Percentiles rank a stretch among this genome's conserved stretches.
These are phyloP conservation scores for Plasmodium gallinaceum DNA, from an alignment of 169 alveolate genomes.

Conservation along the genomic window DNA sequence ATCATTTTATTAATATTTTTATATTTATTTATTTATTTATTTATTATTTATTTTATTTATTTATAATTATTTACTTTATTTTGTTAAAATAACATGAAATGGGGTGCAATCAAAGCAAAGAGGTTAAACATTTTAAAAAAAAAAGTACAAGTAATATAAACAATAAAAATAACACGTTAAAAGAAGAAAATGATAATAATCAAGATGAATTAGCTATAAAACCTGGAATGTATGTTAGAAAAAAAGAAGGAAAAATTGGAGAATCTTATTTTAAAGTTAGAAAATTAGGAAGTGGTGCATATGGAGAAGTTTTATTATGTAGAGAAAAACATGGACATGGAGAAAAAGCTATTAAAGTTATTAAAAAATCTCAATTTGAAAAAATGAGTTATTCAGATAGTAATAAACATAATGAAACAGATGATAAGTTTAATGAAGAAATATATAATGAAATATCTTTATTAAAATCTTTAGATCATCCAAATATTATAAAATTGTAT, in stretches of 20 bases:
- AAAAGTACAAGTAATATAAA: not conserved
- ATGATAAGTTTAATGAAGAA: conserved; percentile 65
- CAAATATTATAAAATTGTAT: conserved; percentile 94
- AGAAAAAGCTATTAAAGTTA: conserved; percentile 91
- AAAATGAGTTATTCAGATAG: conserved; percentile 16
- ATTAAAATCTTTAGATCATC: conserved; percentile 94
- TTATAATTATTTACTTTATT: not conserved
- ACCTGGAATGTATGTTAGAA: conserved; percentile 79
- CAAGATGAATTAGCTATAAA: conserved; percentile 46
- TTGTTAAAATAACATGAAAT: conserved; percentile 25
- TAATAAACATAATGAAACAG: conserved; percentile 9
- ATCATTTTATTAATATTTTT: not conserved
- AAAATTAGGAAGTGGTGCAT: conserved; percentile 94
- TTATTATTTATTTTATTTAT: not conserved
- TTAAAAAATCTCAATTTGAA: conserved; percentile 81
- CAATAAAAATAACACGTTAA: not conserved
- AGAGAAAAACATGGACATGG: conserved; percentile 83
- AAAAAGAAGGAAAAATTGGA: conserved; percentile 81
- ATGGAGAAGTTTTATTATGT: conserved; percentile 92
- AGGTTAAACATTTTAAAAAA: conserved; percentile 14
- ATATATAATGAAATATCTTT: conserved; percentile 90
- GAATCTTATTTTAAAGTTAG: conserved; percentile 87
- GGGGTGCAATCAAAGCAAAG: conserved; percentile 62
- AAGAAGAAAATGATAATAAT: not conserved
- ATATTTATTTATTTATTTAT: not conserved